Base-by-base conservation (phyloP, 2,329 filamentous ascomycete species). In the Ceratocystis papillata region DNA sequence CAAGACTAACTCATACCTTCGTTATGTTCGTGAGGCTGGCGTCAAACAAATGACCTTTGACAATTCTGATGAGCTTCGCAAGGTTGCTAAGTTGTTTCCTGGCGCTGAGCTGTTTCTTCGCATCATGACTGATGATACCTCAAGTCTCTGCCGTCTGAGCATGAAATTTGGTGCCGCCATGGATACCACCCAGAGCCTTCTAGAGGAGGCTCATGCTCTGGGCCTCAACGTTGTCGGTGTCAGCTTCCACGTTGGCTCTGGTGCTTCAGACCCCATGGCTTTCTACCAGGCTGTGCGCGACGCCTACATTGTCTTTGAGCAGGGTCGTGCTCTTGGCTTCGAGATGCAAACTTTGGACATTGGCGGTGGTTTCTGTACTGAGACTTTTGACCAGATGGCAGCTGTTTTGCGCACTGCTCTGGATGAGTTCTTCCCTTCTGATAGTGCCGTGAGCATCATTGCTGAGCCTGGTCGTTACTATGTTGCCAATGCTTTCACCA, bases 31-130 rank as follows among this genome's bases (percentile, higher is more conserved):
- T 73, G 83, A 85, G 74, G 81, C 87, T 70, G 88, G 88, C 71
- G 94, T 99, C 75, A 93, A 89, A 79, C 90, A 96, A 81, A 97
- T 99, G 93, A 99, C 94, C 1, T 97, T 99, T 74, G 94, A 99
- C 83, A 99, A 99, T 72, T 85, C 88, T 75, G 94, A 99, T 76
- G 94, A 99, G 81, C 84, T 99, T 64, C 90, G 93, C 84, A 99
- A 99, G 83, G 93, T 96, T 76, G 94, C 95, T 77, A 88, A 90
- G 76, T 84, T 94, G 72, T 96, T 84, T 74, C 93, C 94, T 1
- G 85, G 85, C 61, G 94, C 94, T 33, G 90, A 96, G 79, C 85
- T 99, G 53, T 96, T 88, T 77, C 81, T 99, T 69, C 92, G 94
- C 72, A 99, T 99, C 78, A 81, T 91, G 74, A 99, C 94, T 68